These are phyloP conservation scores for Salicornia ramosissima DNA, from an alignment of 148 eudicot genomes.

Conservation along the genomic window DNA sequence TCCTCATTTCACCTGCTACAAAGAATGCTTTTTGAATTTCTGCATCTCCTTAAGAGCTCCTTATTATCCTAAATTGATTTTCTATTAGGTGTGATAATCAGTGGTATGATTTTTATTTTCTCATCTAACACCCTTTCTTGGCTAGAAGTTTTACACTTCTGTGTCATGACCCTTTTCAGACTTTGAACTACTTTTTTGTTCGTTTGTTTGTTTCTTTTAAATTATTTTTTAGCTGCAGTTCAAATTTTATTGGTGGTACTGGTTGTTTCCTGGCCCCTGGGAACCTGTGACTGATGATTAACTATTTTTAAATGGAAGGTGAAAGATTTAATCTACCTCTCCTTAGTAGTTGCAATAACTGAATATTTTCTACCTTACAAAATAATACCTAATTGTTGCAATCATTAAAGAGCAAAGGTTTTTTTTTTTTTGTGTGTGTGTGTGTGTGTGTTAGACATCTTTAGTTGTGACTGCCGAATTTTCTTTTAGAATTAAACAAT, in stretches of 20 bases:
- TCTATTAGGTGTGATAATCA: too few relatives aligned
- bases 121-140: not conserved
- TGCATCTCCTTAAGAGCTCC: not conserved
- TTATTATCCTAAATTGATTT: not conserved
- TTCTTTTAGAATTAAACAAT: not conserved
- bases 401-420: too few relatives aligned
- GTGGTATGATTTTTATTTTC: not conserved
- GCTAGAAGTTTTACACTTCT: not conserved
- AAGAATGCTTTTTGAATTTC: not conserved
- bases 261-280: not conserved
- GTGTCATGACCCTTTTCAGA: not conserved
- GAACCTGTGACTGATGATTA: not conserved
- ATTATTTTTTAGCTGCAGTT: conserved; percentile 7
- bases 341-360: too few relatives aligned
- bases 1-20: not conserved
- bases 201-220: too few relatives aligned
- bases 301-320: not conserved
- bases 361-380: too few relatives aligned
- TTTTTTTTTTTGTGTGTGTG: too few relatives aligned
- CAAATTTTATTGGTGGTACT: not conserved
- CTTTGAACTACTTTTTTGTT: not conserved
- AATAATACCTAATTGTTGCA: too few relatives aligned
- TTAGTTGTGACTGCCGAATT: conserved; percentile 11
- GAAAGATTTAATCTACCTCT: not conserved
- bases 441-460: not conserved